Conservation (phyloP, 164 flowering plant species). For the Tinospora cordifolia region DNA sequence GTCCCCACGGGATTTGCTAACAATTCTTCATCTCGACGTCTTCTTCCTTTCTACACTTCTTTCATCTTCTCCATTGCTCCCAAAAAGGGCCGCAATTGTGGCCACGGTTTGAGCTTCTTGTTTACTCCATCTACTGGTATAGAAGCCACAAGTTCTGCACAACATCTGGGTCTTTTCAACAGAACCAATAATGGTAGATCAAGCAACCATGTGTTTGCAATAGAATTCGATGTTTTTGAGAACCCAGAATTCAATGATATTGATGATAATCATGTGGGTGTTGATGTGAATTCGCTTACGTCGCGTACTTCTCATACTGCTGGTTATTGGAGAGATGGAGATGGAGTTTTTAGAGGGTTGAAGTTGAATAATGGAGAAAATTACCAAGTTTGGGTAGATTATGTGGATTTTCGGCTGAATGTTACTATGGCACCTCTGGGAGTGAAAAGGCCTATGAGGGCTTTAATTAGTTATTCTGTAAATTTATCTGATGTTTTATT, state of each 20-base stretch:
- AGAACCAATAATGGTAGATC: constrained; percentile 27
- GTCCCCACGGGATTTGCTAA: constrained; percentile 34
- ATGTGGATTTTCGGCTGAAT: constrained; percentile 28
- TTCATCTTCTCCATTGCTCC: constrained; percentile 67
- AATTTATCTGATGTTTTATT: constrained; percentile 43
- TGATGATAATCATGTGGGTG: constrained; percentile 50
- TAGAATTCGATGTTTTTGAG: constrained; percentile 53
- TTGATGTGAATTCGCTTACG: constrained; percentile 43
- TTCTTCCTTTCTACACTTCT: constrained; percentile 51
- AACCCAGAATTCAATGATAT: constrained; percentile 48
- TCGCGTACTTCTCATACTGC: constrained; percentile 32
- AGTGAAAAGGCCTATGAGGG: constrained; percentile 27
- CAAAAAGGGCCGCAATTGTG: constrained; percentile 25
- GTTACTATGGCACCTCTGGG: constrained; percentile 58
- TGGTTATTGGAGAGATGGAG: constrained; percentile 38
- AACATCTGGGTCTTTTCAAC: constrained; percentile 46
- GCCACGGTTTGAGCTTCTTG: constrained; percentile 54
- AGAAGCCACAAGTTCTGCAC: constrained; percentile 31
- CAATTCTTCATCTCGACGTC: constrained; percentile 23
- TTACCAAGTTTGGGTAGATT: constrained; percentile 69
- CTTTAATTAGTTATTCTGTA: constrained; percentile 27
- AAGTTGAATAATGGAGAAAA: constrained; percentile 47
- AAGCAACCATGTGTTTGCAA: constrained; percentile 42
- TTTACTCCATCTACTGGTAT: constrained; percentile 36
- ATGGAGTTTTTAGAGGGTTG: constrained; percentile 24